Percentiles rank a stretch among this genome's conserved stretches.
phyloP scores from a whole-genome alignment of 768 basidiomycete species.

The Tylopilus felleus region DNA sequence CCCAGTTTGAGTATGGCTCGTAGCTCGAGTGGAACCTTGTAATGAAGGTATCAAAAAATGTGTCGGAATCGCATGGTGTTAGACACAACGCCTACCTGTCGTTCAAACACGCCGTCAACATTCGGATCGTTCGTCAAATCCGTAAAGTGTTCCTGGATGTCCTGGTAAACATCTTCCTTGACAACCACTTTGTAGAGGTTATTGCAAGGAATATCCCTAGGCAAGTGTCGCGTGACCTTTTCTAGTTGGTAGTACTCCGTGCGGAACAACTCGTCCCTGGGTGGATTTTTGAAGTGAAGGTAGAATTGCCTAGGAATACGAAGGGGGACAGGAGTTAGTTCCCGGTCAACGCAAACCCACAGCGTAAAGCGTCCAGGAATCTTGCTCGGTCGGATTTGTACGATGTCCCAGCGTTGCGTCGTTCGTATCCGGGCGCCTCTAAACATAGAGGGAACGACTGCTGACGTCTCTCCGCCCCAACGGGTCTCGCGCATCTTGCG shows the following conservation, averaged over 20 bases:
- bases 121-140: slow-evolving; percentile 91
- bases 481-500: slow-evolving; percentile 51
- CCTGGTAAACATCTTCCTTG: slow-evolving; percentile 77
- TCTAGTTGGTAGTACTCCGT: slow-evolving; percentile 66
- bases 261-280: slow-evolving; percentile 64
- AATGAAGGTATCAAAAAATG: neutral
- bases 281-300: slow-evolving; percentile 76
- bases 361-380: slow-evolving; percentile 79
- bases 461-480: slow-evolving; percentile 38
- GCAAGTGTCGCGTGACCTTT: slow-evolving; percentile 73
- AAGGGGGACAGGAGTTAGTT: slow-evolving; percentile 75
- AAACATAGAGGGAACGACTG: slow-evolving; percentile 72
- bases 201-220: slow-evolving; percentile 69
- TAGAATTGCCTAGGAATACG: slow-evolving; percentile 92
- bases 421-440: slow-evolving; percentile 54
- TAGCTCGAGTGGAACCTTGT: slow-evolving; percentile 75
- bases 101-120: slow-evolving; percentile 92
- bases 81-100: slow-evolving; percentile 56
- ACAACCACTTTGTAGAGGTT: slow-evolving; percentile 84
- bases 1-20: slow-evolving; percentile 84
- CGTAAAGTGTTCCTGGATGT: slow-evolving; percentile 87
- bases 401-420: slow-evolving; percentile 82
- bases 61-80: neutral
- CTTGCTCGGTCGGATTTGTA: slow-evolving; percentile 81
- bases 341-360: slow-evolving; percentile 82